Evolutionary conservation across 2,329 filamentous ascomycete species (phyloP), one percentile per base, ranked within the genome.

Genomic region (Geosmithia putterillii): DNA sequence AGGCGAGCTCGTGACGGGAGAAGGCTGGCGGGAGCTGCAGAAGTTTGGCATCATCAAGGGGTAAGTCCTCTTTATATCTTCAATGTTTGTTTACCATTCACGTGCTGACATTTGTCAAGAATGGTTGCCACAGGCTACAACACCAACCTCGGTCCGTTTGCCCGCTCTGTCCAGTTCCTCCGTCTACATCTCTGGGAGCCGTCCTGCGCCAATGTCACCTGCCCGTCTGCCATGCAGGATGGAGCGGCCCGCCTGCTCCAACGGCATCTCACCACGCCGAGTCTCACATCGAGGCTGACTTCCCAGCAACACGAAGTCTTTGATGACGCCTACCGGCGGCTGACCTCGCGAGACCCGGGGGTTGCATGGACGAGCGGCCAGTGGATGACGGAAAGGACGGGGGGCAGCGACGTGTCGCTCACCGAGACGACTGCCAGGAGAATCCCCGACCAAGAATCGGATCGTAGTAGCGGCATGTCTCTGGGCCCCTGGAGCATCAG

Each of bases 361-460:
- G 49, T 59, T 17, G 73, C 75, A 0, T 86, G 81, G 82, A 86
- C 81, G 0, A 82, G 74, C 36, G 81, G 81, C 0, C 82, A 86
- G 55, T 86, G 83, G 82, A 86, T 86, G 82, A 86, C 82, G 0
- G 81, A 86, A 51, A 68, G 81, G 2, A 68, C 70, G 0, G 81
- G 81, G 2, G 82, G 81, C 0, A 83, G 78, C 48, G 82, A 86
- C 51, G 79, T 86, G 1, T 76, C 76, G 3, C 68, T 71, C 34
- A 83, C 78, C 0, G 81, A 86, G 57, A 86, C 81, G 0, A 59
- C 73, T 4, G 79, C 79, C 3, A 58, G 45, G 21, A 52, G 5
- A 8, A 12, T 34, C 7, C 63, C 64, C 0, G 28, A 32, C 6
- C 28, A 32, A 14, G 15, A 9, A 6, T 32, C 28, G 6, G 28